Evolutionary conservation across 192 early-diverging fungal species (phyloP).

Genomic region (Pilobolus umbonatus): DNA sequence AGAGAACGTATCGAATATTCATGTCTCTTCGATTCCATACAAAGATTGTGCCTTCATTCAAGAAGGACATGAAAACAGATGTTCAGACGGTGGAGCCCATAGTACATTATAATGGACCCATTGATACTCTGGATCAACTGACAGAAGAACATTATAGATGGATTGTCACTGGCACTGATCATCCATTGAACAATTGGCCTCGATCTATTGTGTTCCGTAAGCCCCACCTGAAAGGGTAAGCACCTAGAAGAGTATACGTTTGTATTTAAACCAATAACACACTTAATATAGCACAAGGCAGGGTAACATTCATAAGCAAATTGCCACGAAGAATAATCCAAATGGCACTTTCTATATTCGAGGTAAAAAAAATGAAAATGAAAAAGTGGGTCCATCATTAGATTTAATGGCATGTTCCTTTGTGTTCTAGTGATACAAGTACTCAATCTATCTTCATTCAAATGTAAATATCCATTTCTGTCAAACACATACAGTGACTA

Average conservation of each 20-base stretch:
- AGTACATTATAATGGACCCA: slow-evolving; percentile 24
- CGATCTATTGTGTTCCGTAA: slow-evolving; percentile 24
- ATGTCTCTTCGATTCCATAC: too few relatives aligned
- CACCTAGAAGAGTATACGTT: not conserved
- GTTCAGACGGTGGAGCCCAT: slow-evolving; percentile 20
- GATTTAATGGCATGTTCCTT: not conserved
- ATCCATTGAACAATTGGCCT: not conserved
- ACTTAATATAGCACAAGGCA: too few relatives aligned
- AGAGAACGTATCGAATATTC: too few relatives aligned
- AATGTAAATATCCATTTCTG: slow-evolving; percentile 9
- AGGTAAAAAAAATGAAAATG: slow-evolving; percentile 9
- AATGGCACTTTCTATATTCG: slow-evolving; percentile 23
- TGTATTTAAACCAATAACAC: not conserved
- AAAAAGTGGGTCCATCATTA: not conserved
- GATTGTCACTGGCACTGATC: slow-evolving; percentile 10
- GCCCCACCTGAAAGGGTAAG: slow-evolving; percentile 4
- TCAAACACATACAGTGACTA: not conserved
- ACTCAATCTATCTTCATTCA: slow-evolving; percentile 3
- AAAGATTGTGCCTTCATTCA: too few relatives aligned
- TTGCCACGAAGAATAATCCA: too few relatives aligned
- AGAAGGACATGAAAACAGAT: too few relatives aligned
- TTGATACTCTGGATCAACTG: slow-evolving; percentile 24
- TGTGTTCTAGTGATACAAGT: slow-evolving; percentile 9
- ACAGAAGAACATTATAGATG: slow-evolving; percentile 21
- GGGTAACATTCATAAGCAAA: too few relatives aligned